Evolutionary conservation across 2,329 filamentous ascomycete genomes (phyloP).

Genomic region (Fusarium haematococcum): DNA sequence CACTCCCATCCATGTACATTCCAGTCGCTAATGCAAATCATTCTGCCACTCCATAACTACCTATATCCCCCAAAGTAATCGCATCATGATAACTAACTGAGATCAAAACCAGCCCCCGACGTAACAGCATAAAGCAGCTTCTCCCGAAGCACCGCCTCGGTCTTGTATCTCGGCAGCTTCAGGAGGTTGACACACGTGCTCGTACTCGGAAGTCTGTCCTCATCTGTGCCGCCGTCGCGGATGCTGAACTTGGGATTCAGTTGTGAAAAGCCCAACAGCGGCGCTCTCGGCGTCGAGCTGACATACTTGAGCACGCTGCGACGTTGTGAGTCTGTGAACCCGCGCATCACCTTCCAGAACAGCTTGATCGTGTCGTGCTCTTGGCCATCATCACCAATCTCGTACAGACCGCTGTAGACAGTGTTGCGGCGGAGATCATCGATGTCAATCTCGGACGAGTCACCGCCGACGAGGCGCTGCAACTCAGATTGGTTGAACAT

Average conservation of each 20-base stretch:
- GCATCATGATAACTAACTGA: constrained; percentile 62
- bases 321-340: constrained; percentile 80
- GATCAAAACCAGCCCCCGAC: constrained; percentile 91
- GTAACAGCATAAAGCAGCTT: constrained; percentile 93
- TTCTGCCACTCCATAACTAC: background rate
- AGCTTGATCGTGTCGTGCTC: constrained; percentile 88
- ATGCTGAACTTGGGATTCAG: constrained; percentile 91
- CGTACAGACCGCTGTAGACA: constrained; percentile 87
- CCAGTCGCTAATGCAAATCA: constrained; percentile 34
- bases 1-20: constrained; percentile 5
- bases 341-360: constrained; percentile 91
- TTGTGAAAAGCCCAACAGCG: constrained; percentile 88
- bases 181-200: constrained; percentile 96
- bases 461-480: constrained; percentile 91
- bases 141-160: constrained; percentile 72
- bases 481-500: constrained; percentile 99
- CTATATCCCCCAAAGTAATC: background rate
- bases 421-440: constrained; percentile 88
- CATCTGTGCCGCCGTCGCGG: constrained; percentile 71
- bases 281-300: constrained; percentile 90
- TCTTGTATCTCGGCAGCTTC: constrained; percentile 87
- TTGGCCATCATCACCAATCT: constrained; percentile 85
- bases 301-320: constrained; percentile 95
- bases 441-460: constrained; percentile 86
- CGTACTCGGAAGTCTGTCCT: constrained; percentile 87